Conservation (phyloP, 768 basidiomycete genomes). For the Mycena capillaripes region DNA sequence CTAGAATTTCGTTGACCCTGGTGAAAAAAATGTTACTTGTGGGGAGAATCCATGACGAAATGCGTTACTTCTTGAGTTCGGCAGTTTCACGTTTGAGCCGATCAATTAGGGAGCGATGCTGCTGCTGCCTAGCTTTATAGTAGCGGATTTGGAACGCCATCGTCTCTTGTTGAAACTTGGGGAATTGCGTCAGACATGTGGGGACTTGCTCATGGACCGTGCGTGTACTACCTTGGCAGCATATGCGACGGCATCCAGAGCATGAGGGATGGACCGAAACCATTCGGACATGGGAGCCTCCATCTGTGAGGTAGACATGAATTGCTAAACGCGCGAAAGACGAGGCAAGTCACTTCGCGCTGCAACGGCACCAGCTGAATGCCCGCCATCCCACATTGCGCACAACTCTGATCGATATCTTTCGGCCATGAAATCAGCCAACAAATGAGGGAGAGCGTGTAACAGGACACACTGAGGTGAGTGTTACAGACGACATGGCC, state of each 20-base stretch:
- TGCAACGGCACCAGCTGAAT: constrained; percentile 83
- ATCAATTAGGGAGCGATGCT: constrained; percentile 67
- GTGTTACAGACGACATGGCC: constrained; percentile 89
- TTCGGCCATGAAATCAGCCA: background rate
- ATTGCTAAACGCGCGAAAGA: background rate
- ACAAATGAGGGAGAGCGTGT: constrained; percentile 11
- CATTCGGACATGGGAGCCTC: constrained; percentile 86
- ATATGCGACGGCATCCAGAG: constrained; percentile 75
- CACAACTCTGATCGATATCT: constrained; percentile 84
- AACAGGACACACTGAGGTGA: constrained; percentile 74
- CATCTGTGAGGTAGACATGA: constrained; percentile 61
- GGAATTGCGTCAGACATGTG: background rate
- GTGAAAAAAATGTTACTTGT: constrained; percentile 6
- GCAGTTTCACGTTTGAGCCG: constrained; percentile 63
- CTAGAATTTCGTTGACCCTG: constrained; percentile 67
- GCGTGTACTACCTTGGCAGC: constrained; percentile 70
- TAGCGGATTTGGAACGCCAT: constrained; percentile 77
- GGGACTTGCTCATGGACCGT: background rate
- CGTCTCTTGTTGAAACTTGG: constrained; percentile 84
- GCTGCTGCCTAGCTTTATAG: constrained; percentile 70
- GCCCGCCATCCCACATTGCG: constrained; percentile 72
- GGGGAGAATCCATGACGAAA: constrained; percentile 16
- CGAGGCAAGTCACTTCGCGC: constrained; percentile 67
- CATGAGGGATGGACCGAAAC: constrained; percentile 76
- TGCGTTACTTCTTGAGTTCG: constrained; percentile 71